Percentiles rank a stretch among this genome's conserved stretches.
phyloP scores from a whole-genome alignment of 2,329 filamentous ascomycete species.

The Trichoderma brevicompactum region DNA sequence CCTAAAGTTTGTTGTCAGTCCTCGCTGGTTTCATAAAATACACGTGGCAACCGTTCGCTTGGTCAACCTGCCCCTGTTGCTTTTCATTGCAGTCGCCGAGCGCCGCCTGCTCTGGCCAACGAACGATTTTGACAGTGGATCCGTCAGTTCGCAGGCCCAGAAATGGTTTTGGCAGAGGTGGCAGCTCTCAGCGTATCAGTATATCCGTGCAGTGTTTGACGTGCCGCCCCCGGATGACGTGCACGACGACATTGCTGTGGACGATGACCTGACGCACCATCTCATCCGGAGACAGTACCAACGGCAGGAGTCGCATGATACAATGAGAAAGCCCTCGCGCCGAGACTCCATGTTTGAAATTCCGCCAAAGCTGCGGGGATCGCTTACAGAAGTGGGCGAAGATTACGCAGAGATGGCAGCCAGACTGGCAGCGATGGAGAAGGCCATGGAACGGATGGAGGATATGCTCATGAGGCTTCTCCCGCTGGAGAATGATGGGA shows the following conservation, averaged over 20 bases:
- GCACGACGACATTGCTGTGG: conserved; percentile 60
- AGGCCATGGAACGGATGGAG: conserved; percentile 54
- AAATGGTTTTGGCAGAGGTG: conserved; percentile 68
- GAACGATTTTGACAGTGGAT: conserved; percentile 30
- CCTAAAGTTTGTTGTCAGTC: conserved; percentile 75
- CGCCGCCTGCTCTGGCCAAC: conserved; percentile 67
- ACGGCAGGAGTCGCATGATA: conserved; percentile 43
- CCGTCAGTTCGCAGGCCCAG: conserved; percentile 35
- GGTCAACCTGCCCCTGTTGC: conserved; percentile 75
- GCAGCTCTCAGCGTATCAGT: conserved; percentile 71
- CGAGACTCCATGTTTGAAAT: conserved; percentile 63
- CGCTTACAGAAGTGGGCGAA: conserved; percentile 51
- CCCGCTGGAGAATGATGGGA: conserved; percentile 31
- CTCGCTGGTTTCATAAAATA: conserved; percentile 88
- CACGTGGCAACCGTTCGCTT: conserved; percentile 76
- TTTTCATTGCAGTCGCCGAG: conserved; percentile 73
- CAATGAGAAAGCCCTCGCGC: conserved; percentile 45
- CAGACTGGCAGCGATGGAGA: conserved; percentile 56
- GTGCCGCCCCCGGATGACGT: conserved; percentile 67
- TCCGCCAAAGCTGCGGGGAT: conserved; percentile 51
- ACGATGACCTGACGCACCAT: conserved; percentile 62
- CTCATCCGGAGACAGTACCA: conserved; percentile 62
- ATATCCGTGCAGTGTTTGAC: conserved; percentile 74
- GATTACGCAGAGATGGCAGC: conserved; percentile 50
- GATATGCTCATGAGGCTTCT: conserved; percentile 50